Percentiles rank a stretch among this genome's conserved stretches.
These are phyloP conservation scores for Podaxis sp. DNA, from an alignment of 768 basidiomycete species.

Conservation along the genomic window DNA sequence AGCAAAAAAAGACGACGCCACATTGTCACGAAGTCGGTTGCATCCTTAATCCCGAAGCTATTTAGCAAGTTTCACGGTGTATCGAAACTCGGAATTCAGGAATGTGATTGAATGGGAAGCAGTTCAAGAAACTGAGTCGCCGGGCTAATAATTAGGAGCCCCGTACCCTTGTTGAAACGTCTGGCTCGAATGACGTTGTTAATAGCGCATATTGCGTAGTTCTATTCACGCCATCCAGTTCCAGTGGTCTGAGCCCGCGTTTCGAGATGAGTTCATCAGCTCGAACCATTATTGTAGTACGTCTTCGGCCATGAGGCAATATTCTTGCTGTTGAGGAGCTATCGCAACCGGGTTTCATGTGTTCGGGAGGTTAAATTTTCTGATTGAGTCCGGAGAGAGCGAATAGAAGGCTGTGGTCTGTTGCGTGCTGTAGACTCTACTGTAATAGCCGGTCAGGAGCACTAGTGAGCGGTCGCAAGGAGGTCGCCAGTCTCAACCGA, in stretches of 20 bases:
- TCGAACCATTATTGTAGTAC: neutral
- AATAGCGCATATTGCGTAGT: neutral
- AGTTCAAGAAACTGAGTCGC: neutral
- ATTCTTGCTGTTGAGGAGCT: neutral
- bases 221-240: neutral
- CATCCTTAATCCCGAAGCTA: neutral
- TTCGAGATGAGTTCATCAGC: neutral
- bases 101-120: neutral
- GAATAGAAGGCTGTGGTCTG: neutral
- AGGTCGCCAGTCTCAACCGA: neutral
- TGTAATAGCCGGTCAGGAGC: too few species aligned
- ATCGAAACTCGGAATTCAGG: neutral
- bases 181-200: neutral
- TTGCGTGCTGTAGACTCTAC: neutral
- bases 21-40: too few species aligned
- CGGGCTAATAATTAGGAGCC: neutral
- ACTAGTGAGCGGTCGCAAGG: too few species aligned
- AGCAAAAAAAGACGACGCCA: too few species aligned
- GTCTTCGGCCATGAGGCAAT: neutral
- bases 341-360: neutral
- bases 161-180: neutral
- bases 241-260: neutral
- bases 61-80: neutral
- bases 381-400: neutral
- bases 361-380: neutral